These are phyloP conservation scores for Talaromyces amestolkiae DNA, from an alignment of 2,329 filamentous ascomycete genomes.

Conservation along the genomic window DNA sequence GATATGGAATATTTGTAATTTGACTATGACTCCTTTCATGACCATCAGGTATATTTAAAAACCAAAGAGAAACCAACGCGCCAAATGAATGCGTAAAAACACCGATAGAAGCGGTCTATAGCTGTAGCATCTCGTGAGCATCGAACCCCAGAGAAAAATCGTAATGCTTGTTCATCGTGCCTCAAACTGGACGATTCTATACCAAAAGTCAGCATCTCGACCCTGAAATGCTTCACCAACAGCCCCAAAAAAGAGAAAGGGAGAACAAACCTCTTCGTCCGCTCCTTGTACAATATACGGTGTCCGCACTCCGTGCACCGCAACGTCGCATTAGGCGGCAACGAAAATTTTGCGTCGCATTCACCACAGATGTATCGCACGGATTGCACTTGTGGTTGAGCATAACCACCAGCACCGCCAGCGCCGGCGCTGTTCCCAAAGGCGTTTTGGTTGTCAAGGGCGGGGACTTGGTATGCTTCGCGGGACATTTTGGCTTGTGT, in stretches of 20 bases:
- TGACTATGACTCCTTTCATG: slow-evolving; percentile 9
- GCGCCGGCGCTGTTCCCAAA: slow-evolving; percentile 45
- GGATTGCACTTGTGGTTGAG: slow-evolving; percentile 49
- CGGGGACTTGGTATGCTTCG: slow-evolving; percentile 75
- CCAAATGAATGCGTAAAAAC: slow-evolving; percentile 17
- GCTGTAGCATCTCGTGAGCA: neutral
- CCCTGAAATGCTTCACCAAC: neutral
- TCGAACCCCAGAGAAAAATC: neutral
- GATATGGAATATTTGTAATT: neutral
- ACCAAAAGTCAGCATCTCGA: slow-evolving; percentile 13
- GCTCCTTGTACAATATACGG: slow-evolving; percentile 93
- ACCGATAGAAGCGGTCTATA: neutral
- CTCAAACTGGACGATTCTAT: slow-evolving; percentile 97
- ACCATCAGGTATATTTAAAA: slow-evolving; percentile 8
- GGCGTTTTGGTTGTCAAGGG: slow-evolving; percentile 44
- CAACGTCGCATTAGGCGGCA: slow-evolving; percentile 77
- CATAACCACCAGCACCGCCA: slow-evolving; percentile 35
- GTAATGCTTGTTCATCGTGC: slow-evolving; percentile 61
- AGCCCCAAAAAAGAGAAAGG: slow-evolving; percentile 3
- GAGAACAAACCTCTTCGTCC: slow-evolving; percentile 76
- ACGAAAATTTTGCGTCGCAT: slow-evolving; percentile 72
- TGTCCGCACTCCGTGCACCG: slow-evolving; percentile 92
- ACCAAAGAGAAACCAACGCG: slow-evolving; percentile 11
- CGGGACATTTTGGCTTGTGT: slow-evolving; percentile 55
- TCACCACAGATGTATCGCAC: slow-evolving; percentile 78